These are phyloP conservation scores for Tolypocladium ovalisporum DNA, from an alignment of 2,329 filamentous ascomycete genomes.

Conservation along the genomic window DNA sequence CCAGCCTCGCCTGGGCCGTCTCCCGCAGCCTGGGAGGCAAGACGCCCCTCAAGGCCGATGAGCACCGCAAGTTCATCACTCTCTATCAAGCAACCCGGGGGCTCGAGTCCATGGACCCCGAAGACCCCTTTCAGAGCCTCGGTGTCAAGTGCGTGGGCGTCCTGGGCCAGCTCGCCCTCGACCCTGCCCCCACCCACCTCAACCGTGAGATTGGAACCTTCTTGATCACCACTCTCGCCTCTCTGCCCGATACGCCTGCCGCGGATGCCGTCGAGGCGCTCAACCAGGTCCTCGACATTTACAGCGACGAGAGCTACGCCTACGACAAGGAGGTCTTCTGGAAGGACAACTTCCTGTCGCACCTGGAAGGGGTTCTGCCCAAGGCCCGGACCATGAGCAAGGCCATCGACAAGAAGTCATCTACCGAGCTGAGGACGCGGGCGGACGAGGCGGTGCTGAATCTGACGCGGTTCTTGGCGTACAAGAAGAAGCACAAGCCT, in stretches of 20 bases:
- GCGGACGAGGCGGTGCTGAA: constrained; percentile 53
- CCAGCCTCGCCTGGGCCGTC: constrained; percentile 55
- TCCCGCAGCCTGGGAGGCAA: constrained; percentile 41
- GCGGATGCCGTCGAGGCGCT: constrained; percentile 53
- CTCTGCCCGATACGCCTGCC: constrained; percentile 38
- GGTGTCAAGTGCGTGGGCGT: constrained; percentile 58
- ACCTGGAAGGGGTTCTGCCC: constrained; percentile 42
- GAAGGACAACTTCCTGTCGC: constrained; percentile 46
- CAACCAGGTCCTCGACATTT: constrained; percentile 58
- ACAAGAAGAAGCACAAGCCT: constrained; percentile 50
- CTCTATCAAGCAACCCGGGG: constrained; percentile 49
- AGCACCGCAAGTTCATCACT: constrained; percentile 53
- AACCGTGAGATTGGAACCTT: constrained; percentile 57
- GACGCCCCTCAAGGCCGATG: constrained; percentile 36
- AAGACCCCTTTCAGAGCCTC: constrained; percentile 50
- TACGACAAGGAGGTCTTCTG: constrained; percentile 56
- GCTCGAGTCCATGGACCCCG: constrained; percentile 12
- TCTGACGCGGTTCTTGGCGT: constrained; percentile 48
- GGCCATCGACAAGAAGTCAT: constrained; percentile 48
- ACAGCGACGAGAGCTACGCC: constrained; percentile 46
- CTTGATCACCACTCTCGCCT: constrained; percentile 42
- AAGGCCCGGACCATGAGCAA: constrained; percentile 47
- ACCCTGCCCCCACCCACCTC: constrained; percentile 38
- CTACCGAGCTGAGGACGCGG: constrained; percentile 43
- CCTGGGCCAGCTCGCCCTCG: constrained; percentile 49